Evolutionary conservation across 2,329 filamentous ascomycete species (phyloP), one percentile per base, ranked within the genome.

Genomic region (Thielaviopsis euricoi): DNA sequence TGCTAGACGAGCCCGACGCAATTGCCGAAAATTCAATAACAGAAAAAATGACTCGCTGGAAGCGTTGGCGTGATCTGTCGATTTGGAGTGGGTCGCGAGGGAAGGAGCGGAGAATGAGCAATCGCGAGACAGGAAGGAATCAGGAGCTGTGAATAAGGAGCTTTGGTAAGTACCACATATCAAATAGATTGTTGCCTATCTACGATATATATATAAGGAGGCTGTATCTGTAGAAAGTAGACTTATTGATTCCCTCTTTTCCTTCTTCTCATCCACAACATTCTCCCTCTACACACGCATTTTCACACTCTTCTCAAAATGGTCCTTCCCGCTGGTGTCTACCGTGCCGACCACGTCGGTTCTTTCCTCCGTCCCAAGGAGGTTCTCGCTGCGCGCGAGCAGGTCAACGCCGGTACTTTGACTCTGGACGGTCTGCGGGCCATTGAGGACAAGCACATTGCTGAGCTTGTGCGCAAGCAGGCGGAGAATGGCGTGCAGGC

Each of bases 381-480:
- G 19, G 29, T 60, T 12, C 55, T 60, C 15, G 58, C 37, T 6
- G 58, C 58, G 9, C 58, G 58, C 48, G 58, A 60, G 40, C 51
- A 56, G 22, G 55, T 60, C 37, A 58, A 60, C 37, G 29, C 59
- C 33, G 56, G 59, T 17, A 52, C 59, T 10, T 13, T 60, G 60
- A 65, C 66, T 1, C 33, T 62, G 6, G 65, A 66, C 17, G 73
- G 79, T 65, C 75, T 86, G 46, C 52, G 59, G 13, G 52, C 52
- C 25, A 71, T 70, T 29, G 71, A 72, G 1, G 70, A 78, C 13
- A 83, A 87, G 68, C 75, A 81, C 62, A 81, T 88, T 65, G 75
- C 76, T 56, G 75, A 83, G 52, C 78, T 86, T 54, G 82, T 87
- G 25, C 73, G 79, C 65, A 74, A 79, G 63, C 85, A 89, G 71